Percentiles rank a stretch among this genome's conserved stretches.
Evolutionary conservation across 2,329 filamentous ascomycete genomes (phyloP).

Genomic region (Fusarium vanettenii): DNA sequence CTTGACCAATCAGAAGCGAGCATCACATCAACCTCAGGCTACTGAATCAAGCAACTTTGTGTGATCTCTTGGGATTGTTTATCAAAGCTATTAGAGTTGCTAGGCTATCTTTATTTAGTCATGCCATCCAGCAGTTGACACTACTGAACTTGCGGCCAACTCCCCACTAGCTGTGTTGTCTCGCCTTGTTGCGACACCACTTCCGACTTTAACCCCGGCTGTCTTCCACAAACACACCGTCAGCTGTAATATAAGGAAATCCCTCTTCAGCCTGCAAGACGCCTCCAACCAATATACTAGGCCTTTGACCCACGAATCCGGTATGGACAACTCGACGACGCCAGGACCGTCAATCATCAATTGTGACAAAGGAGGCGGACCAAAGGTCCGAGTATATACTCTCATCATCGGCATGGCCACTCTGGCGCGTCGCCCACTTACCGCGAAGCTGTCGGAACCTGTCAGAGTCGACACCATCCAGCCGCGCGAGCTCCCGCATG

Average conservation of each 20-base stretch:
- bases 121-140: neutral
- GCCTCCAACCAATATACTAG: fast-evolving
- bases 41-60: neutral
- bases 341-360: neutral
- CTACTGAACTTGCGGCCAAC: neutral
- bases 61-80: neutral
- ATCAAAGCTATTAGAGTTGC: neutral
- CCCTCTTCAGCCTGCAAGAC: neutral
- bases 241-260: neutral
- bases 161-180: no score
- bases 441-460: constrained; percentile 17
- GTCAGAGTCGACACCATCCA: constrained; percentile 3
- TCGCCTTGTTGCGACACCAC: no score
- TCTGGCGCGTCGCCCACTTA: neutral
- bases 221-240: neutral
- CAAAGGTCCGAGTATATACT: neutral
- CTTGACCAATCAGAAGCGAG: constrained; percentile 23
- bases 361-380: neutral
- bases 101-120: neutral
- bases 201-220: neutral
- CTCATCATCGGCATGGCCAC: neutral
- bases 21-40: neutral
- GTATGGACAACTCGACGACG: neutral
- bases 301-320: neutral
- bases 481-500: constrained; percentile 16